These are phyloP conservation scores for Talinum fruticosum DNA, from an alignment of 148 eudicot genomes.

Conservation along the genomic window DNA sequence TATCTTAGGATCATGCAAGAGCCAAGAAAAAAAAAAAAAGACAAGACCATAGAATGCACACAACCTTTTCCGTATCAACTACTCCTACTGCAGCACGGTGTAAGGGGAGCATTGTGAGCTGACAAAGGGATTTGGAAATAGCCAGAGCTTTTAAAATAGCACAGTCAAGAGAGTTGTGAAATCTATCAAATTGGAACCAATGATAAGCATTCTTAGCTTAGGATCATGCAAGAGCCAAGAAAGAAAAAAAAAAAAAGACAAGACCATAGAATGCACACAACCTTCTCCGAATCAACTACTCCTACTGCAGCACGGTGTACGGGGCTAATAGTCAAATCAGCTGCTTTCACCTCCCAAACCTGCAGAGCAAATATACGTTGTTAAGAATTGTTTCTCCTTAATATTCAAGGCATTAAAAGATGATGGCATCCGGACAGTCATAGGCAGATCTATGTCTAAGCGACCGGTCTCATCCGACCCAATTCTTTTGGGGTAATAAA, in stretches of 20 bases:
- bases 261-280: conserved; percentile 16
- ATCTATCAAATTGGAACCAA: background rate
- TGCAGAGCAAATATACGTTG: conserved; percentile 26
- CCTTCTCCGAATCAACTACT: conserved; percentile 76
- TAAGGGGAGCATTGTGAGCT: too few species aligned
- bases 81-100: conserved; percentile 83
- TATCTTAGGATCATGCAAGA: background rate
- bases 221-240: background rate
- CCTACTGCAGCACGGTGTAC: conserved; percentile 91
- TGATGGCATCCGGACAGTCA: background rate
- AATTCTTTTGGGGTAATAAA: too few species aligned
- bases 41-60: conserved; percentile 12
- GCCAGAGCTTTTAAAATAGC: background rate
- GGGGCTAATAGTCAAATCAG: conserved; percentile 94
- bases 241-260: background rate
- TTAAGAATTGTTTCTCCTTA: background rate
- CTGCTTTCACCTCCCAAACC: conserved; percentile 99
- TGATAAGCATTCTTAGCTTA: background rate
- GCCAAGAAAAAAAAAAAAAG: background rate
- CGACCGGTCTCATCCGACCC: too few species aligned
- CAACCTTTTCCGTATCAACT: conserved; percentile 85
- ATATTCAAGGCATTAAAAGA: background rate
- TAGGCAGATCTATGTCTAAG: too few species aligned
- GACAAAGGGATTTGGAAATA: too few species aligned
- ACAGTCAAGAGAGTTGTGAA: background rate